Base-by-base conservation (phyloP, 805 yeast genomes). In the Saturnispora ahearnii region DNA sequence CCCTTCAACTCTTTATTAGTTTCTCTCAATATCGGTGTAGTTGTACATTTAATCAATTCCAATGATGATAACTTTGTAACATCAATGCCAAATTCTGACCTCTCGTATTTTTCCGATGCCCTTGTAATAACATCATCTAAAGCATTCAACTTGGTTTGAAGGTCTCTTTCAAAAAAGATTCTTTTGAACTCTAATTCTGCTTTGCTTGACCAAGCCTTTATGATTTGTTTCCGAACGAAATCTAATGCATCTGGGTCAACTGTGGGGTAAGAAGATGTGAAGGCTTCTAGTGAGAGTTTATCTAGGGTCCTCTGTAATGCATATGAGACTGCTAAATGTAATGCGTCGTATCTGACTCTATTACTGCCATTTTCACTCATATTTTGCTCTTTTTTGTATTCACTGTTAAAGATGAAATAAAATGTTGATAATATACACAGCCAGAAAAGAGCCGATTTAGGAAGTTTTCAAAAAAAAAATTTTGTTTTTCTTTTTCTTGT, bases 81-180 rank as follows among this genome's bases (percentile, higher is more conserved):
- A 36, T 57, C 50, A 1, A 61, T 45, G 9, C 51, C 26, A 57
- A 31, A 31, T 32, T 36, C 33, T 1, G 56, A 46, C 12, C 49
- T 30, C 3, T 58, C 56, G 4, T 41, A 48, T 24, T 54, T 52
- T 26, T 53, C 48, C 43, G 52, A 46, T 29, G 80, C 79, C 11
- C 61, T 62, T 30, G 65, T 62, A 12, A 78, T 68, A 15, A 78
- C 62, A 49, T 71, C 73, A 57, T 78, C 83, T 44, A 78, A 61
- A 46, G 70, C 71, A 53, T 76, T 63, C 45, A 78, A 62, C 49
- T 72, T 76, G 18, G 34, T 45, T 53, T 73, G 68, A 24, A 78
- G 58, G 33, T 71, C 67, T 13, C 76, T 51, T 49, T 78, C 81
- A 11, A 62, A 54, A 57, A 72, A 76, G 1, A 78, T 76, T 45